Percentiles rank a stretch among this genome's conserved stretches.
These are phyloP conservation scores for Firmiana major DNA, from an alignment of 345 rosid species.

Conservation along the genomic window DNA sequence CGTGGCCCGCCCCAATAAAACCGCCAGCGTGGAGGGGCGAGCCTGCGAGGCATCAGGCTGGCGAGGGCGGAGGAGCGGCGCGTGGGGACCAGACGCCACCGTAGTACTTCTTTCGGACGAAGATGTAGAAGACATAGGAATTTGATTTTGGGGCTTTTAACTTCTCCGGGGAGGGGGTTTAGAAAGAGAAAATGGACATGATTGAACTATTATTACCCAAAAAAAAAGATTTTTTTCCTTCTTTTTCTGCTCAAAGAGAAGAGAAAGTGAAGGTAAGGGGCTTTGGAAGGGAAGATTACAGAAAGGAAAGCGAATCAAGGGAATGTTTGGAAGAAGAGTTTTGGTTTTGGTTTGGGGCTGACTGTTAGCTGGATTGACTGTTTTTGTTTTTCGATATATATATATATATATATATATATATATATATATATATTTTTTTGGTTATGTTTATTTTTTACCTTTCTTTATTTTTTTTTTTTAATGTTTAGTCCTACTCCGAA, in stretches of 20 bases:
- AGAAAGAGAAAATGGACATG: not conserved
- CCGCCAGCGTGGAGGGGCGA: conserved; percentile 55
- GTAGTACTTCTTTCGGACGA: conserved; percentile 12
- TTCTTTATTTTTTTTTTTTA: no score
- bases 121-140: conserved; percentile 25
- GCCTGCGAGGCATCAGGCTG: conserved; percentile 30
- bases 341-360: not conserved
- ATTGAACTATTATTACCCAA: not conserved
- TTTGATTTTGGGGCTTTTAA: not conserved
- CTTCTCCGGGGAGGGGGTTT: not conserved
- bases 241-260: no score
- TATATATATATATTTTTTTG: no score
- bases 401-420: no score
- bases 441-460: not conserved
- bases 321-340: not conserved
- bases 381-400: no score
- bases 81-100: conserved; percentile 38
- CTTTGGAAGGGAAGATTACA: no score
- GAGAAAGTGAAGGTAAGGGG: not conserved
- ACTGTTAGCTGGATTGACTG: not conserved
- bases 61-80: conserved; percentile 69
- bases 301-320: not conserved
- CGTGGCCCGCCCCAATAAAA: conserved; percentile 72
- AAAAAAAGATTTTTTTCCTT: not conserved
- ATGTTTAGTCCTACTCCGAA: no score